These are phyloP conservation scores for Cyamopsis tetragonoloba DNA, from an alignment of 306 rosid genomes.

Conservation along the genomic window DNA sequence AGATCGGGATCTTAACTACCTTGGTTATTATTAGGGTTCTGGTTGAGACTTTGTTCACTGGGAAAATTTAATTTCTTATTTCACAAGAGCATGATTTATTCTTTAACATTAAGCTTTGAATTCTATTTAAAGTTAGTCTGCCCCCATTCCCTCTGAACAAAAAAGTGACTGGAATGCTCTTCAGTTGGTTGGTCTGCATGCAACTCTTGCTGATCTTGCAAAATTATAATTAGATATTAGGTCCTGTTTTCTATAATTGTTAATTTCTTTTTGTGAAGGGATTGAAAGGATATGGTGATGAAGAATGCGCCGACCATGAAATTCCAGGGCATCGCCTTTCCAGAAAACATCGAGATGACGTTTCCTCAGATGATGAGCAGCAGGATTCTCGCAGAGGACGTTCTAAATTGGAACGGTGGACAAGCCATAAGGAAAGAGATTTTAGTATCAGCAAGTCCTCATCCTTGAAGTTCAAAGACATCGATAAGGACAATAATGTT, in stretches of 20 bases:
- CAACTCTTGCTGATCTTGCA: slow-evolving; percentile 25
- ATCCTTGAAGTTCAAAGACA: slow-evolving; percentile 49
- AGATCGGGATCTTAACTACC: not conserved
- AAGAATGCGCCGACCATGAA: slow-evolving; percentile 50
- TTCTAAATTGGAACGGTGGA: slow-evolving; percentile 97
- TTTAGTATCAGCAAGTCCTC: slow-evolving; percentile 58
- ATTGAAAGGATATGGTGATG: slow-evolving; percentile 52
- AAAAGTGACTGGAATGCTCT: not conserved
- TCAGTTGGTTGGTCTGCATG: slow-evolving; percentile 1
- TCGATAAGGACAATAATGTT: slow-evolving; percentile 46
- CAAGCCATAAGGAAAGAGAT: slow-evolving; percentile 88
- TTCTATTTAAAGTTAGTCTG: not conserved
- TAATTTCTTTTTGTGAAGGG: slow-evolving; percentile 52
- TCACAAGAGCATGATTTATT: not conserved
- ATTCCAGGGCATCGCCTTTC: slow-evolving; percentile 47
- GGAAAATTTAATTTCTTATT: not conserved
- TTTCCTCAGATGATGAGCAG: slow-evolving; percentile 75
- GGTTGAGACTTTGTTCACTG: slow-evolving; percentile 11
- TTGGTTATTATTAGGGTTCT: slow-evolving; percentile 10
- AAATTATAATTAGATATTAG: not conserved
- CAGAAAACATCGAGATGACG: slow-evolving; percentile 56
- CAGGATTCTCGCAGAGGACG: slow-evolving; percentile 74
- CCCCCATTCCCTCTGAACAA: not conserved
- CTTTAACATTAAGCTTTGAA: not conserved
- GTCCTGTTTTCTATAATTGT: slow-evolving; percentile 18